A percentile compares a stretch with the other conserved stretches of the same genome.
Evolutionary conservation across 345 rosid species (phyloP).

Genomic region (Pistacia vera): DNA sequence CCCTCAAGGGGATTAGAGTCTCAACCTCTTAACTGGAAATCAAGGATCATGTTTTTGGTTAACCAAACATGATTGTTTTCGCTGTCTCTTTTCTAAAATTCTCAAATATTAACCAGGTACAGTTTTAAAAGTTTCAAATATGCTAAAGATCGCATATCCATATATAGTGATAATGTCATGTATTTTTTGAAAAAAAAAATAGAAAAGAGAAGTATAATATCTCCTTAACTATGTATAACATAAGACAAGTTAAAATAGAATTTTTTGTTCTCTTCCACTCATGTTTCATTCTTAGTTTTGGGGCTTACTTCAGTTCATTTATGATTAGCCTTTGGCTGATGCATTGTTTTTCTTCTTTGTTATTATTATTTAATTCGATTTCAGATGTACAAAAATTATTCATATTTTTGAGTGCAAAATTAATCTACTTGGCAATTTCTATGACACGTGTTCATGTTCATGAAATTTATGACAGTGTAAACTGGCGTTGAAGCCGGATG

Average conservation of each 20-base stretch:
- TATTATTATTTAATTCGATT: background rate
- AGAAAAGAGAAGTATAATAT: too few species aligned
- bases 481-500: slow-evolving; percentile 97
- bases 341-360: background rate
- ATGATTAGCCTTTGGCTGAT: background rate
- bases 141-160: background rate
- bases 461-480: slow-evolving; percentile 65
- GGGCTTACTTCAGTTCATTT: background rate
- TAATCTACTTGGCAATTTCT: slow-evolving; percentile 10
- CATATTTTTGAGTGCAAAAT: slow-evolving; percentile 9
- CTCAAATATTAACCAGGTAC: background rate
- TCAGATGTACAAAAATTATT: background rate
- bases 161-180: background rate
- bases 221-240: too few species aligned
- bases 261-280: background rate
- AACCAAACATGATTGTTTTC: background rate
- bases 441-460: slow-evolving; percentile 31
- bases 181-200: background rate
- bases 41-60: background rate
- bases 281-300: background rate
- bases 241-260: too few species aligned
- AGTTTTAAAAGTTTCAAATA: background rate
- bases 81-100: background rate
- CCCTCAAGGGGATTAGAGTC: background rate
- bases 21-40: background rate